Evolutionary conservation across 2,329 filamentous ascomycete species (phyloP), one percentile per base, ranked within the genome.

Genomic region (Pseudogymnoascus sp.): DNA sequence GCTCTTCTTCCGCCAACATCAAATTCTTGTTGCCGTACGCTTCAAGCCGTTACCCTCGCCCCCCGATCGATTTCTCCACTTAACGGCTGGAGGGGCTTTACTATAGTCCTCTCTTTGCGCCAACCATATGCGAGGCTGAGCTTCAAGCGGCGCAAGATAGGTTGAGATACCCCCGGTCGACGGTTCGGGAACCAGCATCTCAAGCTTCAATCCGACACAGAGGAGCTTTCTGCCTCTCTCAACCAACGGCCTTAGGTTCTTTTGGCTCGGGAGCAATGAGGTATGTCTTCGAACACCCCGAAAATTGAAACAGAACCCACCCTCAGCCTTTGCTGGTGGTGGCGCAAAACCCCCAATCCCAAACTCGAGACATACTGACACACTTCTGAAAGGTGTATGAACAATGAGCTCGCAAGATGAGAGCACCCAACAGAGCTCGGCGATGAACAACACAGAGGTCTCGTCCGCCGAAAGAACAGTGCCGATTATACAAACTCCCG

Each of bases 401-500:
- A 71, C 64, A 34, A 74, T 73, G 72, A 69, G 69, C 60, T 54
- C 66, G 40, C 69, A 66, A 65, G 69, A 71, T 61, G 71, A 72
- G 67, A 67, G 69, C 45, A 68, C 51, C 65, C 71, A 69, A 64
- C 68, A 67, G 65, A 67, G 66, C 65, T 67, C 68, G 26, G 71
- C 71, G 65, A 62, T 68, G 65, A 70, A 61, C 66, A 66, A 68
- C 47, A 45, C 66, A 63, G 67, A 69, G 62, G 65, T 40, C 60
- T 71, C 71, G 67, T 66, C 65, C 34, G 64, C 66, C 6, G 63
- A 67, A 63, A 70, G 70, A 68, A 83, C 84, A 54, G 76, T 87
- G 59, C 83, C 84, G 62, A 83, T 86, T 68, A 76, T 86, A 68
- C 77, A 81, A 66, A 79, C 79, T 64, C 80, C 83, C 39, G 81